Evolutionary conservation across 805 yeast species (phyloP).

Genomic region (Saturnispora quitensis): DNA sequence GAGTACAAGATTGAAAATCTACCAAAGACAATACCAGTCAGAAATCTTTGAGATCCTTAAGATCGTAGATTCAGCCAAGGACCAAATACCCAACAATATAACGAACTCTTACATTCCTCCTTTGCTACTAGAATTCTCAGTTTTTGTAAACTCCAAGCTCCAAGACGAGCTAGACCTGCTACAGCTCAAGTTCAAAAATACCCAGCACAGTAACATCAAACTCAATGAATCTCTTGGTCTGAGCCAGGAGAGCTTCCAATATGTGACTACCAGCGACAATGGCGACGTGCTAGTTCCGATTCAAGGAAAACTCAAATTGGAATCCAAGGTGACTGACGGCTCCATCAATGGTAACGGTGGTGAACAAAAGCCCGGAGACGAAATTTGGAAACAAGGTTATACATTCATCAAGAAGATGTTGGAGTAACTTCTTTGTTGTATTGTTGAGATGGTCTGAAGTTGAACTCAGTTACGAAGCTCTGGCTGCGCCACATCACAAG

Average conservation of each 20-base stretch:
- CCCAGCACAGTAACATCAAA: neutral
- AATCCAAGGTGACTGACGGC: neutral
- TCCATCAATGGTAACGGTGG: neutral
- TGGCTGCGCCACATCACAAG: neutral
- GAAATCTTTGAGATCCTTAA: neutral
- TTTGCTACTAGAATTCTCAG: neutral
- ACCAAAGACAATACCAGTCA: neutral
- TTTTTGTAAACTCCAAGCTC: neutral
- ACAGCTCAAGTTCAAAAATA: neutral
- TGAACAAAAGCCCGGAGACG: slow-evolving; percentile 1
- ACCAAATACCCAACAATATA: neutral
- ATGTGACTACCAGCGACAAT: slow-evolving; percentile 14
- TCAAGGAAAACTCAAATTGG: neutral
- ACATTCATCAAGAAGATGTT: slow-evolving; percentile 4
- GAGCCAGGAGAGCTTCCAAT: slow-evolving; percentile 20
- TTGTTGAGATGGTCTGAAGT: no score
- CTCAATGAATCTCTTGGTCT: neutral
- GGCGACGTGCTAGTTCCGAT: slow-evolving; percentile 14
- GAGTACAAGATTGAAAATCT: neutral
- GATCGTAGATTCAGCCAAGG: neutral
- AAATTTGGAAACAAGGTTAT: slow-evolving; percentile 6
- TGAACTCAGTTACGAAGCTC: neutral
- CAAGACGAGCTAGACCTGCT: neutral
- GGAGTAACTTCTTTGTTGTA: neutral
- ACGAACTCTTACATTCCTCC: neutral